These are phyloP conservation scores for Dipodascus albidus DNA, from an alignment of 805 yeast genomes.

Conservation along the genomic window DNA sequence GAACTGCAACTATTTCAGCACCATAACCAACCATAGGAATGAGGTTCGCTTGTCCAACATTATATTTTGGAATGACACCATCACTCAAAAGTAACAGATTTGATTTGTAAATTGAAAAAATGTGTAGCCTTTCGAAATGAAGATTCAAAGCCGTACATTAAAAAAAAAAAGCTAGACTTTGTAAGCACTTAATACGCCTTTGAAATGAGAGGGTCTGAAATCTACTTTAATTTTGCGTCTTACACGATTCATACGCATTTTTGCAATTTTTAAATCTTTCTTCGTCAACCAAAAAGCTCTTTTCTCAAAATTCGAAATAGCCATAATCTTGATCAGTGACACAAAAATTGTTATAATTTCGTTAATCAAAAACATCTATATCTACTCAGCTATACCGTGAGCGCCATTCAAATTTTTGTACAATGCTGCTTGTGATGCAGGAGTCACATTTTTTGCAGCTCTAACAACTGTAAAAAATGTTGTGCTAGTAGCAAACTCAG, in stretches of 20 bases:
- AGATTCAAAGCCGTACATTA: not conserved
- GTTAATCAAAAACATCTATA: slow-evolving; percentile 57
- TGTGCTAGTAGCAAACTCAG: slow-evolving; percentile 19
- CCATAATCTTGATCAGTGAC: not conserved
- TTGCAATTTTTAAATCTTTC: slow-evolving; percentile 24
- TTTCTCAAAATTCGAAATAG: not conserved
- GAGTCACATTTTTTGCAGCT: slow-evolving; percentile 20
- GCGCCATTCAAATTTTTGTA: slow-evolving; percentile 33
- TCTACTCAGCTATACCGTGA: slow-evolving; percentile 44
- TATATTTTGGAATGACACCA: not conserved
- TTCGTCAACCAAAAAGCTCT: slow-evolving; percentile 23
- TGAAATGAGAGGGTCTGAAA: not conserved
- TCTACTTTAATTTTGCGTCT: not conserved
- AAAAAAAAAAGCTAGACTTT: not conserved
- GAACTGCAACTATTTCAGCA: not conserved
- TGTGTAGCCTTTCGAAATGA: not conserved
- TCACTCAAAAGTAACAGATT: not conserved
- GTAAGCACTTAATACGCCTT: not conserved
- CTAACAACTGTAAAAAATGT: slow-evolving; percentile 15
- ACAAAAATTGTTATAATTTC: slow-evolving; percentile 30
- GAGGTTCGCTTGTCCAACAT: not conserved
- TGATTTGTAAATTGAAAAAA: not conserved
- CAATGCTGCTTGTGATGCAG: slow-evolving; percentile 45
- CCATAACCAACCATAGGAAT: not conserved
- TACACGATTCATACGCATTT: slow-evolving; percentile 18